These are phyloP conservation scores for Kwoniella europaea DNA, from an alignment of 768 basidiomycete species.

Conservation along the genomic window DNA sequence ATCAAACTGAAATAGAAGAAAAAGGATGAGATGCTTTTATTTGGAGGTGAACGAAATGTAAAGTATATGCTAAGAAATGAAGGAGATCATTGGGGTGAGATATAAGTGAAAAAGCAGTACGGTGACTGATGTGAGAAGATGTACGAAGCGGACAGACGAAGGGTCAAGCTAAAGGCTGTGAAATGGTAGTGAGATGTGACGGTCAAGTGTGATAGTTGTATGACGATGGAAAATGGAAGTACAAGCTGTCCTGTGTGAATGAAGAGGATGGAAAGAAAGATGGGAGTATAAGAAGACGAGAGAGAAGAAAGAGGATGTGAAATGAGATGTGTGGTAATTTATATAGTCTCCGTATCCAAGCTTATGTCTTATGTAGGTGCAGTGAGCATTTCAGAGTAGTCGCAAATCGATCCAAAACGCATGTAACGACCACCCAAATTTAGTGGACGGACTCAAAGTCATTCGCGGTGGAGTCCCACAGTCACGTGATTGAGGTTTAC, in stretches of 20 bases:
- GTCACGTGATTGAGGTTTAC: neutral
- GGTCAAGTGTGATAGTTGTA: neutral
- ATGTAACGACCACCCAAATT: neutral
- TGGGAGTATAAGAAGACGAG: neutral
- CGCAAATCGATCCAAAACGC: neutral
- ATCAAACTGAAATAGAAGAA: neutral
- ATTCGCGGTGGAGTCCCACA: constrained; percentile 3
- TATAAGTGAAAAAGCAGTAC: neutral
- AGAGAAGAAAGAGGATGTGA: constrained; percentile 11
- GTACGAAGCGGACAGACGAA: neutral
- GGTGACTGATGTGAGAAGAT: neutral
- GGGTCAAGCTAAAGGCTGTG: neutral
- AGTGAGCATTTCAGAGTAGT: no score
- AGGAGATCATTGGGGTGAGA: neutral
- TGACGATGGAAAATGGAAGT: neutral
- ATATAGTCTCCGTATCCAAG: constrained; percentile 6
- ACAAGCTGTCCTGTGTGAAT: neutral
- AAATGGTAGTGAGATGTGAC: constrained; percentile 1
- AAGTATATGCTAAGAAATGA: neutral
- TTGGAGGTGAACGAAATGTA: no score
- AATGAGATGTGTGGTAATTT: neutral
- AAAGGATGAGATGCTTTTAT: neutral
- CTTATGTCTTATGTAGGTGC: neutral
- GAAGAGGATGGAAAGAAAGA: neutral
- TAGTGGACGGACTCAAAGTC: neutral